These are phyloP conservation scores for Stipa capillata DNA, from an alignment of 176 grass and related monocot genomes.

Conservation along the genomic window DNA sequence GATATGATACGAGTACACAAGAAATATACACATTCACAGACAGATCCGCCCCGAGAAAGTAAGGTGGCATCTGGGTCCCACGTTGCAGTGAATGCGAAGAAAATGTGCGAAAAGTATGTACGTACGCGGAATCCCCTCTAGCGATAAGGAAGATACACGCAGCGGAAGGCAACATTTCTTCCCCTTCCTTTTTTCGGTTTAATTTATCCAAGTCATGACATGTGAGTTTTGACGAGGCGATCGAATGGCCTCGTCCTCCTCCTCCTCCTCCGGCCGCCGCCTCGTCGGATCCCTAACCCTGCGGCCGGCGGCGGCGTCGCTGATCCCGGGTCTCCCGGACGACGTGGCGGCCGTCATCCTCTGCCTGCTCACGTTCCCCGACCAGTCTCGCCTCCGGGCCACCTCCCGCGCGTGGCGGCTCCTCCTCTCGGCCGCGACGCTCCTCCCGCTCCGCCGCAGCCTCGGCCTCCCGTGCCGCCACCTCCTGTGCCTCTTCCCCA, in stretches of 20 bases:
- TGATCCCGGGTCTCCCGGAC: constrained; percentile 73
- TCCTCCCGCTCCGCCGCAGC: constrained; percentile 61
- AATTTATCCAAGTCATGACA: neutral
- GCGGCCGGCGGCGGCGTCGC: constrained; percentile 6
- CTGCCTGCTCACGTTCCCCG: constrained; percentile 56
- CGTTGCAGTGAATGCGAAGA: no score
- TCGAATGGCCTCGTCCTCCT: constrained; percentile 42
- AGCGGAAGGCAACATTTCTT: neutral
- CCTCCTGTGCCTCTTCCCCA: constrained; percentile 77
- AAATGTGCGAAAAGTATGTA: neutral
- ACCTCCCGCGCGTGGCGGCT: constrained; percentile 57
- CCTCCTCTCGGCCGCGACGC: constrained; percentile 44
- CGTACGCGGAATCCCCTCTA: neutral
- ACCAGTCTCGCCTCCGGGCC: constrained; percentile 68
- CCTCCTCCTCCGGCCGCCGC: constrained; percentile 12
- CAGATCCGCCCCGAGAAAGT: no score
- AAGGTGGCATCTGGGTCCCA: no score
- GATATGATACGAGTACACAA: no score
- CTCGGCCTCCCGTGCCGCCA: constrained; percentile 54
- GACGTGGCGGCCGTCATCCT: constrained; percentile 65
- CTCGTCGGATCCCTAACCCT: constrained; percentile 26
- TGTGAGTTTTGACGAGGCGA: neutral
- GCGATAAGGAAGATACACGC: neutral
- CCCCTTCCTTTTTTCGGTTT: neutral
- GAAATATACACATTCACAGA: no score